phyloP scores from a whole-genome alignment of 2,329 filamentous ascomycete genomes.

The Xylogone sp. region DNA sequence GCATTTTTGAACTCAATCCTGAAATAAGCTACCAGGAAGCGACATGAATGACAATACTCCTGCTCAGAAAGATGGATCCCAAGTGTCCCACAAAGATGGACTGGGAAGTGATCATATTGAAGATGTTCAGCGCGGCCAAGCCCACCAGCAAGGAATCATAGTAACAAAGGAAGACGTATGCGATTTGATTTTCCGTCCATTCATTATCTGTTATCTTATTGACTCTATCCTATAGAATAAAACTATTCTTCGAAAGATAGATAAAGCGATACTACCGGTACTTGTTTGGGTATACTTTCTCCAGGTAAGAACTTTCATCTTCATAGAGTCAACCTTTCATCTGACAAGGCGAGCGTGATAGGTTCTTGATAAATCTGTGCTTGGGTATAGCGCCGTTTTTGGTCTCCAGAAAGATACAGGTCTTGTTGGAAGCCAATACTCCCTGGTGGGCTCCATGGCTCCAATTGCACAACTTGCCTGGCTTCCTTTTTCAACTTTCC shows the following conservation, averaged over 20 bases:
- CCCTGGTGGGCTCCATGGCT: neutral
- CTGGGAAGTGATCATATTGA: neutral
- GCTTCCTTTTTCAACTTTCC: conserved; percentile 52
- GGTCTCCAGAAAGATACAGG: conserved; percentile 49
- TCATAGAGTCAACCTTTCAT: neutral
- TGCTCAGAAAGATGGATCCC: neutral
- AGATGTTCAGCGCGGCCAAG: neutral
- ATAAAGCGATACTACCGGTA: conserved; percentile 19
- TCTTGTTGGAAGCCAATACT: conserved; percentile 35
- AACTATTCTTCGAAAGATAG: conserved; percentile 3
- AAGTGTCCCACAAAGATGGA: neutral
- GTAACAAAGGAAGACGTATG: conserved; percentile 19
- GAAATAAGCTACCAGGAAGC: neutral
- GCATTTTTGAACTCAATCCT: neutral
- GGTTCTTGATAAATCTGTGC: conserved; percentile 35
- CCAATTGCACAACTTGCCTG: conserved; percentile 27
- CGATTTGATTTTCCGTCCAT: neutral
- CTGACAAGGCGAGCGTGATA: neutral
- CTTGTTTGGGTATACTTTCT: conserved; percentile 43
- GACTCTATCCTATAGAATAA: neutral
- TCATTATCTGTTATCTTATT: neutral
- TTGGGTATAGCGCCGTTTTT: conserved; percentile 53
- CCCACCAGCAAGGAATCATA: neutral
- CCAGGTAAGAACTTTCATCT: conserved; percentile 20
- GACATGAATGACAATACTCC: neutral